Conservation (phyloP, 177 flowering plant species). For the Telopea speciosissima region DNA sequence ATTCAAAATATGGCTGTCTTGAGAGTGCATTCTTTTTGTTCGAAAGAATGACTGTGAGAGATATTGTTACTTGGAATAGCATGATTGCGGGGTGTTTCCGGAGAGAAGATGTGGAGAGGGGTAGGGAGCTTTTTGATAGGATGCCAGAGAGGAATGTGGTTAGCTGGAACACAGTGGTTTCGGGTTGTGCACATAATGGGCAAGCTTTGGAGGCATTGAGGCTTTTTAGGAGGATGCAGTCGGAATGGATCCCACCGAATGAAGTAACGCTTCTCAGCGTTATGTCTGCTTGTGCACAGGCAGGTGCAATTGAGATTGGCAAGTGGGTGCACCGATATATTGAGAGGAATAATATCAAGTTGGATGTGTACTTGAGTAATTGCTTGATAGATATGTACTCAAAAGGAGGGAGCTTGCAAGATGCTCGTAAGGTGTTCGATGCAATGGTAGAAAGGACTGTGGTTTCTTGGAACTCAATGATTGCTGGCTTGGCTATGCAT, state of each 20-base stretch:
- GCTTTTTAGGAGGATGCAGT: constrained; percentile 16
- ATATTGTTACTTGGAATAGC: constrained; percentile 17
- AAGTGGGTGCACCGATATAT: constrained; percentile 16
- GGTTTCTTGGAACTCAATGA: constrained; percentile 22
- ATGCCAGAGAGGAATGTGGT: constrained; percentile 14
- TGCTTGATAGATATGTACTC: constrained; percentile 21
- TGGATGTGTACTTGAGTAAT: constrained; percentile 10
- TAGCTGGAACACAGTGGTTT: constrained; percentile 18
- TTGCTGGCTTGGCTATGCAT: constrained; percentile 17
- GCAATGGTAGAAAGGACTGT: constrained; percentile 15
- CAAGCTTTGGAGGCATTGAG: constrained; percentile 5
- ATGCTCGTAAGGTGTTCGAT: constrained; percentile 15
- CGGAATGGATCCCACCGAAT: constrained; percentile 9
- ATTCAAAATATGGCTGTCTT: constrained; percentile 12
- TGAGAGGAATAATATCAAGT: constrained; percentile 3
- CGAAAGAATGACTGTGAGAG: constrained; percentile 11
- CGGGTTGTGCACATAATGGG: constrained; percentile 20
- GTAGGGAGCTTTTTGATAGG: constrained; percentile 11
- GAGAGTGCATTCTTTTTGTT: constrained; percentile 10
- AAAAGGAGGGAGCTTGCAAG: constrained; percentile 17
- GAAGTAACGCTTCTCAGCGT: constrained; percentile 14
- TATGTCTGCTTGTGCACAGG: constrained; percentile 19
- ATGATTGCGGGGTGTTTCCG: constrained; percentile 18
- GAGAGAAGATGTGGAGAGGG: constrained; percentile 16
- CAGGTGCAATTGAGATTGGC: constrained; percentile 14